Percentiles rank a stretch among this genome's conserved stretches.
phyloP scores from a whole-genome alignment of 2,329 filamentous ascomycete species.

The Colletotrichum lupini region DNA sequence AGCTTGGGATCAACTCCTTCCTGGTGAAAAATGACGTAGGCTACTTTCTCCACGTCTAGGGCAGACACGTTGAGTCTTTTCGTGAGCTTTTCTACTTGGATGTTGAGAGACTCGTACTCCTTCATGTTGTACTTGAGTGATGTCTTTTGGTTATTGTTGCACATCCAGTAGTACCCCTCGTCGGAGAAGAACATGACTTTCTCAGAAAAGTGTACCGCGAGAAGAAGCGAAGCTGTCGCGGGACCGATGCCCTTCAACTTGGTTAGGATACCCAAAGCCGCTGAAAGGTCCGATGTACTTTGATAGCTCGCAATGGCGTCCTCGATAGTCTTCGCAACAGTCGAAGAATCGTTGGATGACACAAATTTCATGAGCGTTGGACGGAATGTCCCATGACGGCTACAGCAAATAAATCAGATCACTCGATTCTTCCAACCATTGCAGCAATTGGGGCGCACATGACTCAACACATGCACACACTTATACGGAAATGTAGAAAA shows the following conservation, averaged over 20 bases:
- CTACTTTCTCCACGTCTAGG: conserved; percentile 75
- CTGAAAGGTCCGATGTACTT: conserved; percentile 45
- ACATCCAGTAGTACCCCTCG: conserved; percentile 80
- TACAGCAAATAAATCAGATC: conserved; percentile 39
- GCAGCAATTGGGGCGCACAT: background rate
- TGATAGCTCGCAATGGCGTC: conserved; percentile 62
- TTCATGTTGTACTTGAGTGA: conserved; percentile 76
- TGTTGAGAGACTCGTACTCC: conserved; percentile 72
- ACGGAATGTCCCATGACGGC: conserved; percentile 71
- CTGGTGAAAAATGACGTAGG: conserved; percentile 72
- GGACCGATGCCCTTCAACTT: conserved; percentile 81
- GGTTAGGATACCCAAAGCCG: conserved; percentile 64
- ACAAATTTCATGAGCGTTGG: conserved; percentile 71
- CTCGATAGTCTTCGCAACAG: conserved; percentile 60
- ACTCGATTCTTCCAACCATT: background rate
- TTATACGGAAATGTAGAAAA: background rate
- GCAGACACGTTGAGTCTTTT: conserved; percentile 65
- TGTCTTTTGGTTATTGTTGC: conserved; percentile 60
- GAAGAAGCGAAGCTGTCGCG: conserved; percentile 80
- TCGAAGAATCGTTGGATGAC: conserved; percentile 66
- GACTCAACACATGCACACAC: background rate
- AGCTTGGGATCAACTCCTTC: conserved; percentile 1
- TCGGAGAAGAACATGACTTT: conserved; percentile 82
- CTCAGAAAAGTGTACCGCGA: conserved; percentile 71
- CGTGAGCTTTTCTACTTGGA: conserved; percentile 53